phyloP scores from a whole-genome alignment of 2,329 filamentous ascomycete genomes.

The Geosmithia flava region DNA sequence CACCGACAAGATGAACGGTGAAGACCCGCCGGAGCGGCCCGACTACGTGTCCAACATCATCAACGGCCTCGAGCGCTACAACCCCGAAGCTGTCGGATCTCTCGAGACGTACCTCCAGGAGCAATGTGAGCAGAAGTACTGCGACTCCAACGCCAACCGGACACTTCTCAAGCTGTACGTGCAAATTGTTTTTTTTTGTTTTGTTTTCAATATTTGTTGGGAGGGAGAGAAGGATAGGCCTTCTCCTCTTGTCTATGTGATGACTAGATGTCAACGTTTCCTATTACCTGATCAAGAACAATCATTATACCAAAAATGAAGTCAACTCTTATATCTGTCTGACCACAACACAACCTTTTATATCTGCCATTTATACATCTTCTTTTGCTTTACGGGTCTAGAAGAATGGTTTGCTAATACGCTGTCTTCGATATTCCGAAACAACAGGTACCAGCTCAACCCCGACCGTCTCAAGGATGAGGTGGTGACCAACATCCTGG shows the following conservation, averaged over 20 bases:
- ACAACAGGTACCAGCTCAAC: slow-evolving; percentile 91
- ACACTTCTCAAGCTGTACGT: slow-evolving; percentile 95
- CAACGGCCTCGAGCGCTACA: slow-evolving; percentile 95
- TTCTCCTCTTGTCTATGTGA: slow-evolving; percentile 32
- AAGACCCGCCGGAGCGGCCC: slow-evolving; percentile 84
- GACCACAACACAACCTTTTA: slow-evolving; percentile 2
- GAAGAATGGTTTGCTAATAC: slow-evolving; percentile 57
- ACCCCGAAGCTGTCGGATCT: slow-evolving; percentile 85
- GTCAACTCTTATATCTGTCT: slow-evolving; percentile 31
- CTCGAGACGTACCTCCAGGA: slow-evolving; percentile 91
- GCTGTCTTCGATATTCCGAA: slow-evolving; percentile 4
- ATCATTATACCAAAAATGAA: slow-evolving; percentile 45
- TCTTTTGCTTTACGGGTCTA: background rate
- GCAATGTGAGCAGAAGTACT: slow-evolving; percentile 90
- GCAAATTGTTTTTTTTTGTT: background rate
- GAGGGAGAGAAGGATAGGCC: no score
- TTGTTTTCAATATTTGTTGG: no score
- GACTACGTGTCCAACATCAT: slow-evolving; percentile 88
- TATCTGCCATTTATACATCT: background rate
- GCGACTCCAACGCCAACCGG: slow-evolving; percentile 94
- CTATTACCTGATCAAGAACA: slow-evolving; percentile 76
- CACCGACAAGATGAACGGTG: slow-evolving; percentile 48
- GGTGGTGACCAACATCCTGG: slow-evolving; percentile 96
- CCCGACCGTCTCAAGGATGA: slow-evolving; percentile 94
- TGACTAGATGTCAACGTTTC: slow-evolving; percentile 81